Percentiles rank a stretch among this genome's conserved stretches.
Evolutionary conservation across 2,329 filamentous ascomycete genomes (phyloP).

Genomic region (Hymenoscyphus repandus): DNA sequence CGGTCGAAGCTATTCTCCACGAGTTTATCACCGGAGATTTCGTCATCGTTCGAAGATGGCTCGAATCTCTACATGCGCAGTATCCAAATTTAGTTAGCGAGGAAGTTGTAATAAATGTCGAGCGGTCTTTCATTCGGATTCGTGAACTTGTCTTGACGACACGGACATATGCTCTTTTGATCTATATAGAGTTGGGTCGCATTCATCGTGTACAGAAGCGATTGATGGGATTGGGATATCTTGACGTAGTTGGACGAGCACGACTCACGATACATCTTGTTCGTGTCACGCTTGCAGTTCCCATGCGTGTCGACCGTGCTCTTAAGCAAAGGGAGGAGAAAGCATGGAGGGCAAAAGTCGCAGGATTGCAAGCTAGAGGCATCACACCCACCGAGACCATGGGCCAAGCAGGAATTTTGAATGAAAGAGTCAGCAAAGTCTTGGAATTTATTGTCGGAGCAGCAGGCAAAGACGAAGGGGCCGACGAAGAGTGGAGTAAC

Average conservation of each 20-base stretch:
- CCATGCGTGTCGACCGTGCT: slow-evolving; percentile 36
- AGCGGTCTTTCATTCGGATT: slow-evolving; percentile 33
- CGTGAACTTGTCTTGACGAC: slow-evolving; percentile 36
- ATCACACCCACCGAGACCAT: slow-evolving; percentile 26
- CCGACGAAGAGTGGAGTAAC: slow-evolving; percentile 32
- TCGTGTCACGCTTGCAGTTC: slow-evolving; percentile 35
- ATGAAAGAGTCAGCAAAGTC: slow-evolving; percentile 35
- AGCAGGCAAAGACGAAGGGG: slow-evolving; percentile 36
- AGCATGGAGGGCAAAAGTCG: slow-evolving; percentile 34
- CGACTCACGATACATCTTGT: slow-evolving; percentile 35
- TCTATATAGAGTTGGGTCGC: slow-evolving; percentile 35
- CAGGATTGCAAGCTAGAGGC: slow-evolving; percentile 32
- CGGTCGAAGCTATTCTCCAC: slow-evolving; percentile 34
- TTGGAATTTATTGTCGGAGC: slow-evolving; percentile 36
- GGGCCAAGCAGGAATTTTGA: slow-evolving; percentile 32
- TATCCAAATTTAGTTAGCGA: slow-evolving; percentile 35
- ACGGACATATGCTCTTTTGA: slow-evolving; percentile 34
- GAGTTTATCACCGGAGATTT: slow-evolving; percentile 38
- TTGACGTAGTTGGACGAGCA: slow-evolving; percentile 34
- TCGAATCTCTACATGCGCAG: slow-evolving; percentile 32
- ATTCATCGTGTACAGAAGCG: slow-evolving; percentile 36
- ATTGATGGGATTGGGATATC: slow-evolving; percentile 34
- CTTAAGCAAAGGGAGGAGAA: slow-evolving; percentile 34
- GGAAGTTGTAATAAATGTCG: slow-evolving; percentile 34
- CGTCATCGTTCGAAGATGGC: slow-evolving; percentile 32